Conservation (phyloP, 768 basidiomycete species). For the Candolleomyces eurysporus region DNA sequence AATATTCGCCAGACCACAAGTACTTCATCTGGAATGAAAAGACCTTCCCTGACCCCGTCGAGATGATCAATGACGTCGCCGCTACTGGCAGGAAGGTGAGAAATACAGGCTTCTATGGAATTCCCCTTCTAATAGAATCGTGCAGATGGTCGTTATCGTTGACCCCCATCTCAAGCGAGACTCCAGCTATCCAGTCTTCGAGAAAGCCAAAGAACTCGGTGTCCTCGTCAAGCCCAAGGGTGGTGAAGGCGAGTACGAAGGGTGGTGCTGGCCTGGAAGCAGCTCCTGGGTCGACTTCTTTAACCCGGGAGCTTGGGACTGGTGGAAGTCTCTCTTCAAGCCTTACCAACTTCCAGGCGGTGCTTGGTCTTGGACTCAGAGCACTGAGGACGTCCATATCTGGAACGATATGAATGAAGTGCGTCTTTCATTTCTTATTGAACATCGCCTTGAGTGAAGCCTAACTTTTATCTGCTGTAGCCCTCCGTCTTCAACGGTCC, state of each 20-base stretch:
- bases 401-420: conserved; percentile 99
- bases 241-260: conserved; percentile 86
- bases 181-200: conserved; percentile 77
- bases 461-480: conserved; percentile 24
- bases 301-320: conserved; percentile 84
- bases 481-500: conserved; percentile 99
- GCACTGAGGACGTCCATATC: conserved; percentile 82
- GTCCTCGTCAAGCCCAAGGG: conserved; percentile 80
- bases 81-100: conserved; percentile 79
- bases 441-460: background rate
- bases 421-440: conserved; percentile 8
- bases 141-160: conserved; percentile 94
- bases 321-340: conserved; percentile 89
- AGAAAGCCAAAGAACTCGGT: conserved; percentile 77
- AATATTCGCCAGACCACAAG: conserved; percentile 90
- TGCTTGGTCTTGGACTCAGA: conserved; percentile 74
- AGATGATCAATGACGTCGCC: conserved; percentile 90
- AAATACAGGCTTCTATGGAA: background rate
- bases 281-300: conserved; percentile 98
- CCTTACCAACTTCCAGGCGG: conserved; percentile 46
- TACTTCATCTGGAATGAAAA: conserved; percentile 97
- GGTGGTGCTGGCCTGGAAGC: conserved; percentile 98
- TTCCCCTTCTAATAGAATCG: conserved; percentile 3
- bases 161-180: conserved; percentile 94
- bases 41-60: conserved; percentile 90